Percentiles rank a stretch among this genome's conserved stretches.
Conservation (phyloP, 768 basidiomycete species). For the Boletellus sp. region DNA sequence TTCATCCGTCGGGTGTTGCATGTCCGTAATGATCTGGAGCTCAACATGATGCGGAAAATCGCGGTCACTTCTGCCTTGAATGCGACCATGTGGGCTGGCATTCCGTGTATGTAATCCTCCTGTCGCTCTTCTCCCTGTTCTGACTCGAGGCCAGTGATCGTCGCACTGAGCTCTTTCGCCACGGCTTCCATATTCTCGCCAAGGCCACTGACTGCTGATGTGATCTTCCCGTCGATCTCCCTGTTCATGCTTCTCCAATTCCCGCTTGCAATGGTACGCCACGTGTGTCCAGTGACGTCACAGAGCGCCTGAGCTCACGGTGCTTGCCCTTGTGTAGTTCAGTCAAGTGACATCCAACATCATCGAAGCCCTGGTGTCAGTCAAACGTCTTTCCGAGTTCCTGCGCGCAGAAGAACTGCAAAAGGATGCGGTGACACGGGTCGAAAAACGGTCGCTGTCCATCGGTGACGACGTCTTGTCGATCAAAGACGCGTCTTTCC, state of each 20-base stretch:
- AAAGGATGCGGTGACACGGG: conserved; percentile 61
- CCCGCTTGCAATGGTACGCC: conserved; percentile 73
- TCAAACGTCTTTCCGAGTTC: conserved; percentile 73
- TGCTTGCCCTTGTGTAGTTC: conserved; percentile 42
- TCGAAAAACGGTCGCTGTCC: conserved; percentile 39
- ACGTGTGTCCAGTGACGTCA: neutral
- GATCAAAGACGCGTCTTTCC: conserved; percentile 76
- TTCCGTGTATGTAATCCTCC: conserved; percentile 42
- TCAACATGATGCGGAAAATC: conserved; percentile 79
- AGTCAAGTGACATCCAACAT: conserved; percentile 72
- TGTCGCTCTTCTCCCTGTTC: neutral
- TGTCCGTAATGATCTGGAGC: conserved; percentile 78
- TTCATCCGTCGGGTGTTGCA: conserved; percentile 77
- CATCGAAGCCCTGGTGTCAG: conserved; percentile 83
- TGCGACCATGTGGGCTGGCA: conserved; percentile 61
- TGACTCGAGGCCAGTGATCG: conserved; percentile 44
- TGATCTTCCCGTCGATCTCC: conserved; percentile 95
- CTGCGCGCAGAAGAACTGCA: conserved; percentile 79
- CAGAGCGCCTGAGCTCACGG: neutral
- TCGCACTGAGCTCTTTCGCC: conserved; percentile 81
- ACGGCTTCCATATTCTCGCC: conserved; percentile 59
- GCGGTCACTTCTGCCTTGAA: conserved; percentile 70
- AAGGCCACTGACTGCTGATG: conserved; percentile 77
- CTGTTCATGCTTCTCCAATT: conserved; percentile 86
- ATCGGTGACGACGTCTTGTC: conserved; percentile 67